Percentiles rank a stretch among this genome's conserved stretches.
phyloP scores from a whole-genome alignment of 441 rosid genomes.

The Gossypium laxum region DNA sequence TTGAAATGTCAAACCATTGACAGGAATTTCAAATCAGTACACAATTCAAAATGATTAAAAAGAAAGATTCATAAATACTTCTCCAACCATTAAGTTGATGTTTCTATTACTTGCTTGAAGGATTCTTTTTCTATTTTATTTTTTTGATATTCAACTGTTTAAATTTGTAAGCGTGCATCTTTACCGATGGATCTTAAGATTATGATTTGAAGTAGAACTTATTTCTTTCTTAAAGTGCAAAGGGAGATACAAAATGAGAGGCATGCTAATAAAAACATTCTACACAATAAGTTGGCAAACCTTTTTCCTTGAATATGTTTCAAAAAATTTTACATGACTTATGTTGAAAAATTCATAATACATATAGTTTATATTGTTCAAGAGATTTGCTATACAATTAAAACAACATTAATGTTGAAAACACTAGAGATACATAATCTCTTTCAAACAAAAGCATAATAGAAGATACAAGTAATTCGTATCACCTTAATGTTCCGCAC shows the following conservation, averaged over 20 bases:
- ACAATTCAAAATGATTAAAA: neutral
- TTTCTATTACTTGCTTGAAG: neutral
- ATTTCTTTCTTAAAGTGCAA: neutral
- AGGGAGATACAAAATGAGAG: neutral
- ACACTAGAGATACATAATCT: neutral
- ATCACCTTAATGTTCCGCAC: constrained; percentile 80
- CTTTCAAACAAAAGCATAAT: neutral
- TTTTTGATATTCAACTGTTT: neutral
- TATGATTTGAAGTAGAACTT: neutral
- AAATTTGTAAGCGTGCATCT: neutral
- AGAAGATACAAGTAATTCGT: neutral
- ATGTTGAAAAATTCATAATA: neutral
- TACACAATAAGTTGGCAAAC: neutral
- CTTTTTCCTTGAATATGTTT: neutral
- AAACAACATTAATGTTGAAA: neutral
- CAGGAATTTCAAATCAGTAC: neutral
- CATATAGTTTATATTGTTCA: neutral
- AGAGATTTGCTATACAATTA: neutral
- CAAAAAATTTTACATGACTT: neutral
- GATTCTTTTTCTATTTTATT: too few relatives aligned
- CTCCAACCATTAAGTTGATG: neutral
- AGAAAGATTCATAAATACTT: neutral
- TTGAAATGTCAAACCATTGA: neutral
- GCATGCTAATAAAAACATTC: neutral
- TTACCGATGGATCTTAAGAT: neutral